Conservation (phyloP, 2,329 filamentous ascomycete genomes). For the Fusarium sp. region DNA sequence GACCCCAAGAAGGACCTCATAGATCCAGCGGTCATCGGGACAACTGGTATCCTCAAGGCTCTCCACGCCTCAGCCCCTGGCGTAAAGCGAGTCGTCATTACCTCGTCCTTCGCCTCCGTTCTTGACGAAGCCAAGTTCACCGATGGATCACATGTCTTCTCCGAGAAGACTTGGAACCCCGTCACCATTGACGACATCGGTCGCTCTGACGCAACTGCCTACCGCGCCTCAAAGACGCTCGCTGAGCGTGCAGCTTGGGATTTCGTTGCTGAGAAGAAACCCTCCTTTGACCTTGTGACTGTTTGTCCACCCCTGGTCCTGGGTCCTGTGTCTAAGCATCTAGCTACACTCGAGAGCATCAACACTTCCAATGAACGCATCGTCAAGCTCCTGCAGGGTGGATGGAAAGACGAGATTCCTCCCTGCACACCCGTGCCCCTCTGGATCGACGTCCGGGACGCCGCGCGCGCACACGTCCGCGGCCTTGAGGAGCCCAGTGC, state of each 20-base stretch:
- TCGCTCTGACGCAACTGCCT: constrained; percentile 58
- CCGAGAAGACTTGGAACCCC: constrained; percentile 67
- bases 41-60: constrained; percentile 78
- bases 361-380: constrained; percentile 69
- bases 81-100: constrained; percentile 79
- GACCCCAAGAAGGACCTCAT: constrained; percentile 68
- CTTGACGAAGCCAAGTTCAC: constrained; percentile 55
- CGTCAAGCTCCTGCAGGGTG: constrained; percentile 63
- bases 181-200: constrained; percentile 61
- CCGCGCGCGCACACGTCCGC: constrained; percentile 65
- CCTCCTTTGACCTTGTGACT: constrained; percentile 65
- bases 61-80: constrained; percentile 69
- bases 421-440: constrained; percentile 57
- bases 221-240: constrained; percentile 68
- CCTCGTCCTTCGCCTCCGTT: constrained; percentile 69
- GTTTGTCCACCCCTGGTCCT: constrained; percentile 69
- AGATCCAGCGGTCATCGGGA: constrained; percentile 70
- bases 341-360: constrained; percentile 60
- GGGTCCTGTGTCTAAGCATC: constrained; percentile 65
- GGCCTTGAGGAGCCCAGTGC: constrained; percentile 64
- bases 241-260: constrained; percentile 69
- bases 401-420: constrained; percentile 62
- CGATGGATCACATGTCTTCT: constrained; percentile 59
- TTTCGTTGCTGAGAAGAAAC: constrained; percentile 60
- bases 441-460: constrained; percentile 70